Evolutionary conservation across 2,329 filamentous ascomycete species (phyloP).

Genomic region (Fusarium concolor): DNA sequence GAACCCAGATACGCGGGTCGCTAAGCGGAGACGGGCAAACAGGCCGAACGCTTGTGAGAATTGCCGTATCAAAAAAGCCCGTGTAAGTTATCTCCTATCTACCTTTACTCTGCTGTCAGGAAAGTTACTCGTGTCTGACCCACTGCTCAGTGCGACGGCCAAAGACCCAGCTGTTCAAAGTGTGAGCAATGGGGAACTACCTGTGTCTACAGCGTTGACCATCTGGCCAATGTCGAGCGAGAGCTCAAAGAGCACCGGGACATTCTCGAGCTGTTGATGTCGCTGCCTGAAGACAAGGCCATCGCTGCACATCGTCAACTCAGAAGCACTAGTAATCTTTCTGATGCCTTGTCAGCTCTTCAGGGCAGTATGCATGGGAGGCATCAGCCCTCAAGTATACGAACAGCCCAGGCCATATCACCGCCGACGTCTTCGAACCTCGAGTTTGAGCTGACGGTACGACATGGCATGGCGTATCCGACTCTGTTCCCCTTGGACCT

Average conservation of each 20-base stretch:
- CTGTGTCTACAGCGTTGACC: conserved; percentile 28
- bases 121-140: conserved; percentile 7
- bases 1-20: conserved; percentile 15
- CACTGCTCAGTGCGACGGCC: conserved; percentile 27
- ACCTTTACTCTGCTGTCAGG: too few relatives aligned
- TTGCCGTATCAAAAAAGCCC: conserved; percentile 31
- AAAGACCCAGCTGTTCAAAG: conserved; percentile 24
- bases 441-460: conserved; percentile 38
- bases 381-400: conserved; percentile 23
- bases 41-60: conserved; percentile 33
- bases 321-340: not conserved
- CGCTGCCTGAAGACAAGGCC: conserved; percentile 17
- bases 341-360: conserved; percentile 17
- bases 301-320: conserved; percentile 11
- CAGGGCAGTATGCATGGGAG: conserved; percentile 30
- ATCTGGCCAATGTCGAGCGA: conserved; percentile 20
- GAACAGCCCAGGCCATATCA: conserved; percentile 13
- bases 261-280: conserved; percentile 21
- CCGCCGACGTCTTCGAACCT: conserved; percentile 32
- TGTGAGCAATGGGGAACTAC: conserved; percentile 21
- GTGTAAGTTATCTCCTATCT: conserved; percentile 17
- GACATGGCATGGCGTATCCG: conserved; percentile 32
- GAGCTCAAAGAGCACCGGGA: conserved; percentile 28
- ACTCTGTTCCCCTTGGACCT: conserved; percentile 28
- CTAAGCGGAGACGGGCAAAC: conserved; percentile 20